Percentiles rank a stretch among this genome's conserved stretches.
Evolutionary conservation across 2,329 filamentous ascomycete genomes (phyloP).

Genomic region (Colletotrichum orchidophilum): DNA sequence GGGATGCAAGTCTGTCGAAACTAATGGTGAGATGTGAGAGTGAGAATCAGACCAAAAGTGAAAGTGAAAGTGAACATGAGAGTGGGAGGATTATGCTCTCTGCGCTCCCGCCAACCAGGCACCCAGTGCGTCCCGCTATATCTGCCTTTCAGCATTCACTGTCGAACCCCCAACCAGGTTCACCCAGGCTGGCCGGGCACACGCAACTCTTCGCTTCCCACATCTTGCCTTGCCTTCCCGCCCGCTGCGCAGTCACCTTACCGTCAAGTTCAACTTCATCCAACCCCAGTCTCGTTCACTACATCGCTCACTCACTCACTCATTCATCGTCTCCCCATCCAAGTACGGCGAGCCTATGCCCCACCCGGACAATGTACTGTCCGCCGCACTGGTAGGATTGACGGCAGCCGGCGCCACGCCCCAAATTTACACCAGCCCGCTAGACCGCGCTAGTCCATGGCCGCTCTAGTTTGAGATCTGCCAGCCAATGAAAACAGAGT

Average conservation of each 20-base stretch:
- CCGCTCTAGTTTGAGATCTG: constrained; percentile 21
- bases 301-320: background rate
- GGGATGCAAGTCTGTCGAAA: background rate
- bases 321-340: constrained; percentile 7
- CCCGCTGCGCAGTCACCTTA: background rate
- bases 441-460: constrained; percentile 23
- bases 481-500: constrained; percentile 30
- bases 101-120: background rate
- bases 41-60: background rate
- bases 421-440: constrained; percentile 32
- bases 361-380: constrained; percentile 21
- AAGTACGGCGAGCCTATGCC: constrained; percentile 5
- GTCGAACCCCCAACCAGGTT: background rate
- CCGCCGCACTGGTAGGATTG: constrained; percentile 31
- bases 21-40: background rate
- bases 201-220: constrained; percentile 12
- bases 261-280: background rate
- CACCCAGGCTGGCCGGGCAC: constrained; percentile 12
- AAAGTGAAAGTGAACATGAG: background rate
- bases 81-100: background rate
- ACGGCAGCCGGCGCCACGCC: constrained; percentile 33
- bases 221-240: background rate
- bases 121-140: background rate
- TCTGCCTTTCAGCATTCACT: background rate
- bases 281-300: background rate